Percentiles rank a stretch among this genome's conserved stretches.
Evolutionary conservation across 2,329 filamentous ascomycete genomes (phyloP).

Genomic region (Pezizomycotina sp.): DNA sequence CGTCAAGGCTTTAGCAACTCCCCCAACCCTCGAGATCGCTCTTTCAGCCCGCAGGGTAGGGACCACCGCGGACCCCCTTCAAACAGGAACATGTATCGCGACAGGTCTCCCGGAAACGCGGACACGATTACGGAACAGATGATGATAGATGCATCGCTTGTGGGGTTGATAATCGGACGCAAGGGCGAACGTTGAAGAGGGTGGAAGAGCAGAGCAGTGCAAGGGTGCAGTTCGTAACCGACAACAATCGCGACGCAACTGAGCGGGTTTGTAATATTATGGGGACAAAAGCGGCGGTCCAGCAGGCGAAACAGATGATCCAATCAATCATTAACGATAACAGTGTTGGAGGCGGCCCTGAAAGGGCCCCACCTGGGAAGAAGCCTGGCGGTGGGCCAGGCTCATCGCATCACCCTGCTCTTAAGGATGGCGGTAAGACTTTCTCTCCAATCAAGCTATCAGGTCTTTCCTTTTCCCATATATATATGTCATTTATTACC

Average conservation of each 20-base stretch:
- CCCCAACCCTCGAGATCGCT: conserved; percentile 47
- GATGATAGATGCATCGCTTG: conserved; percentile 68
- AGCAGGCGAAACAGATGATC: conserved; percentile 66
- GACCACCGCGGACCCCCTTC: conserved; percentile 18
- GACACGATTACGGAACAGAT: conserved; percentile 68
- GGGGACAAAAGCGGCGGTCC: conserved; percentile 52
- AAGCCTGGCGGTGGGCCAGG: conserved; percentile 24
- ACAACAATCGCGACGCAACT: conserved; percentile 41
- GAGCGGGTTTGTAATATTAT: conserved; percentile 61
- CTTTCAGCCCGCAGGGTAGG: conserved; percentile 39
- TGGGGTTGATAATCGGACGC: conserved; percentile 78
- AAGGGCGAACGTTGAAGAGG: conserved; percentile 76
- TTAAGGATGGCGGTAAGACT: conserved; percentile 25
- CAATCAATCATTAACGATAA: conserved; percentile 68
- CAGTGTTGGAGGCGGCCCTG: conserved; percentile 15
- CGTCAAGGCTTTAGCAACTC: too few relatives aligned
- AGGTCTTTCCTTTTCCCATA: conserved; percentile 13
- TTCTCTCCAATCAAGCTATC: conserved; percentile 12
- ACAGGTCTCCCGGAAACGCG: conserved; percentile 42
- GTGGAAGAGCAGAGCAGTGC: conserved; percentile 71
- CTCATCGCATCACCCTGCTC: conserved; percentile 23
- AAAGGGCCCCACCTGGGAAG: conserved; percentile 19
- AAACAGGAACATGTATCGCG: conserved; percentile 32
- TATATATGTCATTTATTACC: conserved; percentile 3
- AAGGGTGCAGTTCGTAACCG: conserved; percentile 74